Base-by-base conservation (phyloP, 2,329 filamentous ascomycete genomes). In the Talaromyces atroroseus region DNA sequence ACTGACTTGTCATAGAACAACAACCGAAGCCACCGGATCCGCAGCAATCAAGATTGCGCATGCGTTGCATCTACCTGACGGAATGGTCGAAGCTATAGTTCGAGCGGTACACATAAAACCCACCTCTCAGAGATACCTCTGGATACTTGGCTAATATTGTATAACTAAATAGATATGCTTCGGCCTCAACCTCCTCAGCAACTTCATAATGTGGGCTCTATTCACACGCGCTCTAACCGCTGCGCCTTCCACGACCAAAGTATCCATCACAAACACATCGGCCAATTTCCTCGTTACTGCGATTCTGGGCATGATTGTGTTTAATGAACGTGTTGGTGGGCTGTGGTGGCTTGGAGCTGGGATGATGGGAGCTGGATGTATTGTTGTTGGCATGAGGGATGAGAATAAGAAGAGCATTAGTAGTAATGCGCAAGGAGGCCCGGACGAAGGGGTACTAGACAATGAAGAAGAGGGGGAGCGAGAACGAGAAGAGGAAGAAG, bases 251-350 rank as follows among this genome's bases (percentile, higher is more conserved):
- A 85, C 83, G 2, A 82, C 82, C 1, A 82, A 82, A 55, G 83
- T 85, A 56, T 81, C 79, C 52, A 80, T 86, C 59, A 82, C 85
- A 56, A 86, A 86, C 61, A 85, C 84, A 16, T 80, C 79, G 52
- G 77, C 82, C 2, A 86, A 86, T 63, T 86, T 86, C 69, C 74
- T 86, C 59, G 68, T 84, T 50, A 86, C 83, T 1, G 83, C 83
- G 0, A 48, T 85, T 6, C 68, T 85, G 52, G 82, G 83, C 0
- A 76, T 78, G 66, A 58, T 82, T 40, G 77, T 86, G 8, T 86
- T 86, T 62, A 70, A 72, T 5, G 83, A 86, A 67, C 65, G 71
- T 8, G 68, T 86, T 45, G 78, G 78, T 1, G 77, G 76, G 18
- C 65, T 83, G 51, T 86, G 83, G 83, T 85, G 81, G 80, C 62